Base-by-base conservation (phyloP, 2,329 filamentous ascomycete species). In the Penicillium sp. region DNA sequence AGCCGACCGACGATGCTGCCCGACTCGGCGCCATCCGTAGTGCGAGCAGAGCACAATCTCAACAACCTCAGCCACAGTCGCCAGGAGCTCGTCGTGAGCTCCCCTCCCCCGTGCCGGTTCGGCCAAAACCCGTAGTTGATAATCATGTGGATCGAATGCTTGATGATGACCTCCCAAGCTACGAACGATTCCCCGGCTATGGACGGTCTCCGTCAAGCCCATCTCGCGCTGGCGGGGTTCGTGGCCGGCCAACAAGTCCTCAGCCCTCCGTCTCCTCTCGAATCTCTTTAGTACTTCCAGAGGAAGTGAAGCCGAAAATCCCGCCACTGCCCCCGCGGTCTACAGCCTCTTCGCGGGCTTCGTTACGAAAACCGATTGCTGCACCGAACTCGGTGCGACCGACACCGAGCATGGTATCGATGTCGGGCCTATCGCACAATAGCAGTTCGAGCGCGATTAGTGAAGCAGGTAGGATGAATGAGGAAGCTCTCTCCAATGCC, bases 401-500 rank as follows among this genome's bases (percentile, higher is more conserved):
- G 5, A 69, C 63, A 41, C 66, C 69, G 1, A 69, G 68, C 51
- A 54, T 64, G 35, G 49, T 59, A 7, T 72, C 68, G 3, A 41
- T 65, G 9, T 68, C 68, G n/a, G 62, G 54, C 5, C 60, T 51
- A 41, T 66, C 66, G 4, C 59, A 64, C 12, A 62, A 63, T n/a
- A 62, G 65, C 47, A 69, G 61, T 55, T 66, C 59, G 31, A 71
- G 60, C 53, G 22, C 63, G 12, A 29, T 64, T 20, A 61, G 70
- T 26, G 61, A 65, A 35, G 43, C 63, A 14, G 51, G 53, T 40
- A 60, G 67, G 11, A 65, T 72, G 62, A 64, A 59, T 27, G 73
- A 73, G 55, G 74, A 74, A 56, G 70, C 73, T 5, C 69, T 77
- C 3, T 77, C 77, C 14, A 72, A 78, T 65, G 77, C 77, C 26